phyloP scores from a whole-genome alignment of 2,329 filamentous ascomycete genomes.

The Ophiobolus disseminans region DNA sequence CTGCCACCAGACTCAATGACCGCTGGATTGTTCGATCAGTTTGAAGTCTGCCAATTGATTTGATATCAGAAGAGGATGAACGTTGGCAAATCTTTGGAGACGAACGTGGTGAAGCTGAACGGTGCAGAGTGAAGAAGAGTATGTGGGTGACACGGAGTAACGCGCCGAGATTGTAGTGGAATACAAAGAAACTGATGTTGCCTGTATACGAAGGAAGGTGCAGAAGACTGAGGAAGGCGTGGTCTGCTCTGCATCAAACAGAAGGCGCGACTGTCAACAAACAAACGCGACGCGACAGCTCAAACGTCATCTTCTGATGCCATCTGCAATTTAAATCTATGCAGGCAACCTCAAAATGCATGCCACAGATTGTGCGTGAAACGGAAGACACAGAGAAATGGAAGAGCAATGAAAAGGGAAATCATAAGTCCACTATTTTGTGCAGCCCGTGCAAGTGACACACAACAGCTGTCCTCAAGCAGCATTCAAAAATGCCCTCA shows the following conservation, averaged over 20 bases:
- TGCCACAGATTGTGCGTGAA: too few species aligned
- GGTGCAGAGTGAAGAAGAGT: background rate
- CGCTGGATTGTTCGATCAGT: too few species aligned
- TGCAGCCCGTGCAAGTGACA: too few species aligned
- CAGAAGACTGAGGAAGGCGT: slow-evolving; percentile 16
- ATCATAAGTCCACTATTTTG: too few species aligned
- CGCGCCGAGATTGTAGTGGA: background rate
- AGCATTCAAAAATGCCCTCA: slow-evolving; percentile 52
- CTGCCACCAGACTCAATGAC: too few species aligned
- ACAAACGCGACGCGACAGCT: slow-evolving; percentile 6
- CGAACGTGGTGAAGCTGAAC: background rate
- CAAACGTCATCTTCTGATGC: background rate
- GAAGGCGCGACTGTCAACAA: slow-evolving; percentile 13
- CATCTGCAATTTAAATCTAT: too few species aligned
- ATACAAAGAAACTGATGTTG: slow-evolving; percentile 3
- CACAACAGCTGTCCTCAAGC: background rate
- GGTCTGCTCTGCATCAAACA: background rate
- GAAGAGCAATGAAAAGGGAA: background rate
- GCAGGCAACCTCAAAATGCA: too few species aligned
- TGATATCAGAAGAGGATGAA: background rate
- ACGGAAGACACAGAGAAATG: too few species aligned
- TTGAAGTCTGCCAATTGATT: too few species aligned
- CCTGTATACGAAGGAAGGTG: slow-evolving; percentile 22
- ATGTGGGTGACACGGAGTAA: background rate
- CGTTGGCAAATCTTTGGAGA: too few species aligned